Conservation (phyloP, 768 basidiomycete genomes). For the Termitomyces sp. region DNA sequence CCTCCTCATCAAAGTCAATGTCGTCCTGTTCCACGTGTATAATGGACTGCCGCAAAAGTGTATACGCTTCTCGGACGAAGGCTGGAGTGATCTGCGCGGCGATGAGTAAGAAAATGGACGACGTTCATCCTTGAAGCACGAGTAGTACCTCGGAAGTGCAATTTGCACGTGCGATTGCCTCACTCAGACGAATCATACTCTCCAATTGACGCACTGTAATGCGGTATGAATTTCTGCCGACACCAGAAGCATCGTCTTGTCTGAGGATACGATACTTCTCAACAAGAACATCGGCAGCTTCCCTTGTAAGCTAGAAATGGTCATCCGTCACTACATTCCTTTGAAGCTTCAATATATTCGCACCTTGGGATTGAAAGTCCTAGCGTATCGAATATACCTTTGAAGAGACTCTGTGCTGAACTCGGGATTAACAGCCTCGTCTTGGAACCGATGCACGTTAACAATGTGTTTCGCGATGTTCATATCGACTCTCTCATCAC, state of each 20-base stretch:
- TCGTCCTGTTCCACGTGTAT: conserved; percentile 99
- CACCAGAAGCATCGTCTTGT: conserved; percentile 88
- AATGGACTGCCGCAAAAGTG: conserved; percentile 91
- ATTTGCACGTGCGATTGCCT: conserved; percentile 96
- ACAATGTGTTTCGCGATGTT: conserved; percentile 97
- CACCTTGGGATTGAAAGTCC: conserved; percentile 98
- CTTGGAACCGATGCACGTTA: conserved; percentile 92
- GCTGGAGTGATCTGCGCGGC: conserved; percentile 80
- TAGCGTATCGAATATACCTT: conserved; percentile 92
- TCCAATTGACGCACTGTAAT: conserved; percentile 98
- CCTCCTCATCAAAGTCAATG: conserved; percentile 95
- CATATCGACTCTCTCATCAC: conserved; percentile 86
- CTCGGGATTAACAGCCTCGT: conserved; percentile 92
- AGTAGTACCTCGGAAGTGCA: conserved; percentile 79
- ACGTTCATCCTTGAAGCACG: neutral
- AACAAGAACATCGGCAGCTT: conserved; percentile 88
- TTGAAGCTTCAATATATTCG: conserved; percentile 10
- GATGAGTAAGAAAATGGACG: neutral
- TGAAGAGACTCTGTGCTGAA: conserved; percentile 97
- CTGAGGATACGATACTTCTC: conserved; percentile 91
- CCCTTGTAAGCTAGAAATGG: conserved; percentile 71
- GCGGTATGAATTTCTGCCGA: conserved; percentile 87
- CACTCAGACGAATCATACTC: conserved; percentile 96
- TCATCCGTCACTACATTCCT: neutral
- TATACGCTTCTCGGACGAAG: conserved; percentile 94